Percentiles rank a stretch among this genome's conserved stretches.
phyloP scores from a whole-genome alignment of 2,329 filamentous ascomycete genomes.

The Colletotrichum sp. region DNA sequence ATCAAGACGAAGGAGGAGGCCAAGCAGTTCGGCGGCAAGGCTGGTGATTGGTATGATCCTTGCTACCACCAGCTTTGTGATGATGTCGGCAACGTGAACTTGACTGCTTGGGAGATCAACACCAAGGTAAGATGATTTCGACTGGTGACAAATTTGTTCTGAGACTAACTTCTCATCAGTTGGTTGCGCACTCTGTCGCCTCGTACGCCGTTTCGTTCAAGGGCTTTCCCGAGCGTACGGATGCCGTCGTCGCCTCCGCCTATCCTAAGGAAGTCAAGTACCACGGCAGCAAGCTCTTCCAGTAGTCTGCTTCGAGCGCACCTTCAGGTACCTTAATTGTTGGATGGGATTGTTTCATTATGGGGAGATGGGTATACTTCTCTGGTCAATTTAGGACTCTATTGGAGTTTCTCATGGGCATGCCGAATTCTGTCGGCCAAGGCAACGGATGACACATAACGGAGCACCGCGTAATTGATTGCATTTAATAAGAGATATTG shows the following conservation, averaged over 20 bases:
- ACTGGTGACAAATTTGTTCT: neutral
- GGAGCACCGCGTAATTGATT: neutral
- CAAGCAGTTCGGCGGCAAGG: conserved; percentile 72
- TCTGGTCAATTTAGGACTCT: neutral
- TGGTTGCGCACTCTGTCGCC: conserved; percentile 76
- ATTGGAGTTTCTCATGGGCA: neutral
- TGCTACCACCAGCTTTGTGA: conserved; percentile 70
- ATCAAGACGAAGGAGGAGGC: conserved; percentile 74
- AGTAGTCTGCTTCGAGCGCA: neutral
- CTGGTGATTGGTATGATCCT: conserved; percentile 63
- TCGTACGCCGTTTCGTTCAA: conserved; percentile 71
- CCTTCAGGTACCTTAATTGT: conserved; percentile 36
- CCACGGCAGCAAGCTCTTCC: conserved; percentile 52
- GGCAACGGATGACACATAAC: neutral
- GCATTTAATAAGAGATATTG: neutral
- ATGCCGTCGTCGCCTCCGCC: conserved; percentile 27
- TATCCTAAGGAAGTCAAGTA: conserved; percentile 50
- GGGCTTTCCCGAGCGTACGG: conserved; percentile 63
- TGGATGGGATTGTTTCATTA: neutral
- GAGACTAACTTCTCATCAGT: conserved; percentile 38
- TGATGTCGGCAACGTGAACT: conserved; percentile 60
- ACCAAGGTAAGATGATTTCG: conserved; percentile 53
- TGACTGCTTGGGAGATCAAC: conserved; percentile 66
- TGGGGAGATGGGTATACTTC: neutral
- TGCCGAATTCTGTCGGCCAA: neutral